phyloP scores from a whole-genome alignment of 148 eudicot genomes.

The Cornus florida region DNA sequence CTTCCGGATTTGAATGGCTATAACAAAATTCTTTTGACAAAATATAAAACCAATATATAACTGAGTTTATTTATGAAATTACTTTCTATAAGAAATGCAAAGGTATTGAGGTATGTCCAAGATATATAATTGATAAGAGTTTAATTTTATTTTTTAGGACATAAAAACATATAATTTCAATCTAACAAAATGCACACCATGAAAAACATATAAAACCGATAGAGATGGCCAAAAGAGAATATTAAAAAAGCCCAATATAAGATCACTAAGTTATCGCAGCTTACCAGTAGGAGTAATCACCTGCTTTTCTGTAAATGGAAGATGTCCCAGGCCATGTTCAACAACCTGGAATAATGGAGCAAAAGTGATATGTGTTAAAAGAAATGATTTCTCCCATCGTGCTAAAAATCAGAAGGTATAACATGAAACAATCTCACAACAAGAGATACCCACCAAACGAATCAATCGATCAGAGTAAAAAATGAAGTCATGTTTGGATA shows the following conservation, averaged over 20 bases:
- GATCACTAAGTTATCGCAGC: constrained; percentile 12
- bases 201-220: background rate
- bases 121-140: background rate
- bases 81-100: too few species aligned
- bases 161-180: background rate
- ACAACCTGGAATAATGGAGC: constrained; percentile 60
- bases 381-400: background rate
- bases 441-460: constrained; percentile 59
- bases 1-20: too few species aligned
- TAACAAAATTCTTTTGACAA: too few species aligned
- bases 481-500: constrained; percentile 86
- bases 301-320: constrained; percentile 94
- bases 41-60: too few species aligned
- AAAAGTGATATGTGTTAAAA: background rate
- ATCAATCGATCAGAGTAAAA: constrained; percentile 88
- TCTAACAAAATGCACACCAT: background rate
- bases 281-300: constrained; percentile 95
- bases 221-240: background rate
- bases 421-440: background rate
- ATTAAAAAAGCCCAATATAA: background rate
- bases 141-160: too few species aligned
- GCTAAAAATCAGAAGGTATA: background rate
- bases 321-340: constrained; percentile 96
- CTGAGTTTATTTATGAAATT: too few species aligned
- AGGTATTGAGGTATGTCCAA: background rate